phyloP scores from a whole-genome alignment of 768 basidiomycete genomes.

The Cubamyces sp. region DNA sequence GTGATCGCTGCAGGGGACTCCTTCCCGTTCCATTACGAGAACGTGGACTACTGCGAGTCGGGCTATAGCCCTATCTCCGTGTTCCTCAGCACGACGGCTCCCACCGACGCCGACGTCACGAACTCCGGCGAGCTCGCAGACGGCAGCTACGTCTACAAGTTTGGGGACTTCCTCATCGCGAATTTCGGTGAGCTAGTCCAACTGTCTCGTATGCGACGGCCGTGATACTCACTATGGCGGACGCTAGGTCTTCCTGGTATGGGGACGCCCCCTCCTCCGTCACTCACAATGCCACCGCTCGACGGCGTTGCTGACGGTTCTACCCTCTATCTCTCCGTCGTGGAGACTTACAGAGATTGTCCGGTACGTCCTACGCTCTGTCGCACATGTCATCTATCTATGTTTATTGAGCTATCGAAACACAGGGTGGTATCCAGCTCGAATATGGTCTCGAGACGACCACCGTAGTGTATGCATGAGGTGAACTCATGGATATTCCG shows the following conservation, averaged over 20 bases:
- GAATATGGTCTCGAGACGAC: constrained; percentile 27
- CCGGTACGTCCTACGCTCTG: constrained; percentile 18
- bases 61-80: constrained; percentile 28
- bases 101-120: constrained; percentile 17
- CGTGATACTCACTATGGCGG: background rate
- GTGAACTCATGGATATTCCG: background rate
- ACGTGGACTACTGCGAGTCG: constrained; percentile 26
- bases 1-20: constrained; percentile 16
- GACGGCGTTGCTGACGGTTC: constrained; percentile 7
- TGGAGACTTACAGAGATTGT: constrained; percentile 27
- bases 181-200: constrained; percentile 24
- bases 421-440: constrained; percentile 13
- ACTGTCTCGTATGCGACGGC: too few species aligned
- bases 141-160: constrained; percentile 25
- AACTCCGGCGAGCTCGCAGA: constrained; percentile 18
- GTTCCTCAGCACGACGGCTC: constrained; percentile 19
- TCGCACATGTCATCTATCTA: too few species aligned
- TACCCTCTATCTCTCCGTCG: constrained; percentile 24
- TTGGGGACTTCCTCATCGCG: constrained; percentile 27
- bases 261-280: constrained; percentile 23
- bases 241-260: constrained; percentile 24
- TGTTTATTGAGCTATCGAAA: too few species aligned
- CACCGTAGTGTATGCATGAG: constrained; percentile 17
- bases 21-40: constrained; percentile 26
- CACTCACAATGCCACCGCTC: constrained; percentile 18